phyloP scores from a whole-genome alignment of 768 basidiomycete species.

The Boletus sensibilis region DNA sequence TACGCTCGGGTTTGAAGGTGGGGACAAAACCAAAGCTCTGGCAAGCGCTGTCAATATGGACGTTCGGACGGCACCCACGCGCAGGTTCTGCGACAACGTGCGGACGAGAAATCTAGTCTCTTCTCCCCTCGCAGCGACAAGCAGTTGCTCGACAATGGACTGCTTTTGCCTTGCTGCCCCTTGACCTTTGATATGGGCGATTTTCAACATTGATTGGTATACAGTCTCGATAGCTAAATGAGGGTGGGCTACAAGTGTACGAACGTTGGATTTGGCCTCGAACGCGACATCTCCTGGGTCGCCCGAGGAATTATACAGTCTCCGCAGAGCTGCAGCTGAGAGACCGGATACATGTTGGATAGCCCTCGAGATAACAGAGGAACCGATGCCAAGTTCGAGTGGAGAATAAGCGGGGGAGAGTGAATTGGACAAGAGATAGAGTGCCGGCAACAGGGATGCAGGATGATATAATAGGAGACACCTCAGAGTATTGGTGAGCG shows the following conservation, averaged over 20 bases:
- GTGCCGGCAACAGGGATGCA: slow-evolving; percentile 64
- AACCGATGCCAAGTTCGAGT: slow-evolving; percentile 68
- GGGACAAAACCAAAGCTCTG: slow-evolving; percentile 68
- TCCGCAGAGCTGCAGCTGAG: slow-evolving; percentile 53
- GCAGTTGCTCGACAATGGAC: slow-evolving; percentile 71
- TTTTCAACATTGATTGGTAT: slow-evolving; percentile 64
- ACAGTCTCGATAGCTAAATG: slow-evolving; percentile 63
- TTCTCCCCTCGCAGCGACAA: slow-evolving; percentile 84
- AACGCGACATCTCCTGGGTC: slow-evolving; percentile 90
- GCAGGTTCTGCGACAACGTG: slow-evolving; percentile 69
- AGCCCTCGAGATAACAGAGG: slow-evolving; percentile 64
- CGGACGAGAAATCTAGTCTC: slow-evolving; percentile 83
- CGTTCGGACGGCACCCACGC: slow-evolving; percentile 86
- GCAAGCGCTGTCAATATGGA: slow-evolving; percentile 81
- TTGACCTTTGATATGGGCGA: slow-evolving; percentile 66
- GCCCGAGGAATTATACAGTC: slow-evolving; percentile 69
- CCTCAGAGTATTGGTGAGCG: slow-evolving; percentile 72
- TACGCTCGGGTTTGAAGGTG: slow-evolving; percentile 31
- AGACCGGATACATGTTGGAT: slow-evolving; percentile 75
- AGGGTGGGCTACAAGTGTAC: slow-evolving; percentile 72
- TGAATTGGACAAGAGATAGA: slow-evolving; percentile 82
- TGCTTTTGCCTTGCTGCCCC: slow-evolving; percentile 78
- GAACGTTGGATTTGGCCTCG: slow-evolving; percentile 71
- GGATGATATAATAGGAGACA: slow-evolving; percentile 65
- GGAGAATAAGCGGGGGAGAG: slow-evolving; percentile 72